Conservation (phyloP, 768 basidiomycete species). For the Podaxis pistillaris region DNA sequence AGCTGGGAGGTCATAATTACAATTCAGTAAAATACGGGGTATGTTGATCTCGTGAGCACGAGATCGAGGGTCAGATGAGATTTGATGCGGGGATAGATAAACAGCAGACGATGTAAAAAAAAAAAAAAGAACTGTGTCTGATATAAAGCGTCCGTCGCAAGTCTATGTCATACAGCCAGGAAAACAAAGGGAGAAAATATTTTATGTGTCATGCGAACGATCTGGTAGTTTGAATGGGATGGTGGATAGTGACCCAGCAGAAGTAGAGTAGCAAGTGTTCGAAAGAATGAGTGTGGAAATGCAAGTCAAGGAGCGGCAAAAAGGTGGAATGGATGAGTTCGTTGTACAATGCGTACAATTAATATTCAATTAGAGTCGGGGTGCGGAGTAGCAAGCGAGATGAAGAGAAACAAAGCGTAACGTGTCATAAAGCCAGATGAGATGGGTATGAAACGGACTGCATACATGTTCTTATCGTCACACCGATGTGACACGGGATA, state of each 20-base stretch:
- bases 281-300: not conserved
- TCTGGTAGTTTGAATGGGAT: not conserved
- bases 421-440: constrained; percentile 4
- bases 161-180: constrained; percentile 17
- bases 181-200: not conserved
- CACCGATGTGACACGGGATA: not conserved
- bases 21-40: not conserved
- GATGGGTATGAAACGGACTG: not conserved
- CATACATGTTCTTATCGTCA: not conserved
- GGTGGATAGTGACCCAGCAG: not conserved
- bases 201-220: constrained; percentile 1
- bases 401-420: constrained; percentile 1
- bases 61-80: not conserved
- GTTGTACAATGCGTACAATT: constrained; percentile 16
- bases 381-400: not conserved
- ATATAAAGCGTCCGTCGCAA: constrained; percentile 1
- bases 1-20: not conserved
- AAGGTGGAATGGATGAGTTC: not conserved
- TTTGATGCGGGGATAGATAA: not conserved
- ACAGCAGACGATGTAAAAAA: not conserved
- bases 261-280: not conserved
- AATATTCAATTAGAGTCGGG: constrained; percentile 9
- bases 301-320: not conserved
- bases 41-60: not conserved
- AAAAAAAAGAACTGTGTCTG: not conserved